Evolutionary conservation across 768 basidiomycete species (phyloP).

Genomic region (Pisolithus orientalis): DNA sequence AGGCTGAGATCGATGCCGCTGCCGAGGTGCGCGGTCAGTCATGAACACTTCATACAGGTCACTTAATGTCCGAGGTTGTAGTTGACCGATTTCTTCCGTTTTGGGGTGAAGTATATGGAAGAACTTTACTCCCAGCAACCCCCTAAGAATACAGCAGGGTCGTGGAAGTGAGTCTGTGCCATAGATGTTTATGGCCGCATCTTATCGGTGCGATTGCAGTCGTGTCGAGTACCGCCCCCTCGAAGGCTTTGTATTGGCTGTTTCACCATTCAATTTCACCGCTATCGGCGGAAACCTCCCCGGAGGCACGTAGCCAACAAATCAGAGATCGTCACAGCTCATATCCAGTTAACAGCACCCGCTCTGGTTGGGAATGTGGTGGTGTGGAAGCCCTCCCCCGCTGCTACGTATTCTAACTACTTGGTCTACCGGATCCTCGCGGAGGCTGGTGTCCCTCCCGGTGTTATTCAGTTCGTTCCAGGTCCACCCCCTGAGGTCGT

Average conservation of each 20-base stretch:
- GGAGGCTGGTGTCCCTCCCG: slow-evolving; percentile 91
- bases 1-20: slow-evolving; percentile 98
- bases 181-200: background rate
- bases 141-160: slow-evolving; percentile 72
- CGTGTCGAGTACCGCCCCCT: slow-evolving; percentile 93
- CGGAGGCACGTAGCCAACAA: slow-evolving; percentile 38
- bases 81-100: slow-evolving; percentile 92
- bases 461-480: slow-evolving; percentile 96
- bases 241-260: slow-evolving; percentile 97
- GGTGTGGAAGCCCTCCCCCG: slow-evolving; percentile 97
- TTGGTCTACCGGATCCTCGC: slow-evolving; percentile 83
- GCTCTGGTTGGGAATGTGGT: slow-evolving; percentile 93
- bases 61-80: slow-evolving; percentile 17
- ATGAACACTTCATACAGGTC: background rate
- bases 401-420: slow-evolving; percentile 93
- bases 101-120: slow-evolving; percentile 95
- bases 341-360: slow-evolving; percentile 46
- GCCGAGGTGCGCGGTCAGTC: slow-evolving; percentile 65
- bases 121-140: slow-evolving; percentile 92
- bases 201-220: slow-evolving; percentile 36
- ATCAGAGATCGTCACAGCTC: background rate
- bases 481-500: slow-evolving; percentile 84
- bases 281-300: slow-evolving; percentile 96
- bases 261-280: slow-evolving; percentile 98
- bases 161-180: slow-evolving; percentile 79